Conservation (phyloP, 2,329 filamentous ascomycete genomes). For the Ceratocystis lukuohia region DNA sequence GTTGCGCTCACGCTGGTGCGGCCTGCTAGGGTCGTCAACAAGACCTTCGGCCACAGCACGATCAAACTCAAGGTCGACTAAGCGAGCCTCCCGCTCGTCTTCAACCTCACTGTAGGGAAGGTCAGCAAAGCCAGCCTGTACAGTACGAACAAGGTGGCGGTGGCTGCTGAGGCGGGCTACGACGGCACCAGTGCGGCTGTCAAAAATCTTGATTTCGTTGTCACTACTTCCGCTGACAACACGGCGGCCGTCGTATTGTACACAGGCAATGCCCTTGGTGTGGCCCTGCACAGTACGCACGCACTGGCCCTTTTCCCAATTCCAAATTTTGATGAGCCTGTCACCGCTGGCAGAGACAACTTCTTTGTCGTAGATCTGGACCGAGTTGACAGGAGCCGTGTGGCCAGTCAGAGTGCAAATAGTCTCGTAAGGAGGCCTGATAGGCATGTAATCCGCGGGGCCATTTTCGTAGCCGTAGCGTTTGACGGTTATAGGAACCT, state of each 20-base stretch:
- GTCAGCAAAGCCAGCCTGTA: conserved; percentile 90
- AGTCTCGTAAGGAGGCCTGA: conserved; percentile 55
- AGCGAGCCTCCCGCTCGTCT: conserved; percentile 57
- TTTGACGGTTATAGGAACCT: conserved; percentile 39
- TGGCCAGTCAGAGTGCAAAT: conserved; percentile 75
- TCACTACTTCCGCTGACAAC: conserved; percentile 96
- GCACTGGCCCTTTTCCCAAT: conserved; percentile 66
- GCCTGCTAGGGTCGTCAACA: conserved; percentile 27
- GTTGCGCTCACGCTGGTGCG: conserved; percentile 26
- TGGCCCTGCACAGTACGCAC: conserved; percentile 72
- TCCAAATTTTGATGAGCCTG: conserved; percentile 87
- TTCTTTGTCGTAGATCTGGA: conserved; percentile 73
- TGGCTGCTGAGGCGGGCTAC: conserved; percentile 80
- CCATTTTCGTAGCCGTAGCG: conserved; percentile 43
- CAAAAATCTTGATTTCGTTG: conserved; percentile 90
- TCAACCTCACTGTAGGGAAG: conserved; percentile 66
- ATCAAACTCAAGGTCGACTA: conserved; percentile 61
- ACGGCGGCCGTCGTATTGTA: conserved; percentile 85
- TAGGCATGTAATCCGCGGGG: conserved; percentile 33
- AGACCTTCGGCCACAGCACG: conserved; percentile 40
- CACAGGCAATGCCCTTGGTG: conserved; percentile 89
- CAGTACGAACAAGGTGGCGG: conserved; percentile 72
- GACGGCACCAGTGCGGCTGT: conserved; percentile 71
- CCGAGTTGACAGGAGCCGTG: conserved; percentile 84
- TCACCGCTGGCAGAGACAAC: conserved; percentile 94